Evolutionary conservation across 2,329 filamentous ascomycete genomes (phyloP), one percentile per base, ranked within the genome.

Genomic region (Apiospora arundinis): DNA sequence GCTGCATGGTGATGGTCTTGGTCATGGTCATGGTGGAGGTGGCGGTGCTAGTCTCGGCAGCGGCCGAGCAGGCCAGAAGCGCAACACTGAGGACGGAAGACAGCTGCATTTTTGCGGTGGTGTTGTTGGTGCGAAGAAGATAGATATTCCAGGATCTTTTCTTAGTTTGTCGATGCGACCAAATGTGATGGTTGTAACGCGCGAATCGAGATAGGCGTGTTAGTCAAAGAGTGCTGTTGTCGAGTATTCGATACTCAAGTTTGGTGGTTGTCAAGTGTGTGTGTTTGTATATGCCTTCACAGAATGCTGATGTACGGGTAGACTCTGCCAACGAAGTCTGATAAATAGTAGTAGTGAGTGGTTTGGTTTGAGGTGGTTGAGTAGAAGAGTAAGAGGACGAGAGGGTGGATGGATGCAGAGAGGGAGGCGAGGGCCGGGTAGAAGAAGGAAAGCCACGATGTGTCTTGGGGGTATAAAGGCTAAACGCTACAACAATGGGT

Each of bases 31-130:
- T 82, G 52, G 88, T 90, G 37, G 83, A 83, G 28, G 85, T 87
- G 23, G 85, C 83, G 60, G 84, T 83, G 32, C 77, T 76, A 70
- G 78, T 76, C 45, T 78, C 80, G 48, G 87, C 87, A 69, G 87
- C 76, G 72, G 87, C 88, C 77, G 89, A 78, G 69, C 88, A 82
- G 76, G 89, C 88, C 78, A 91, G 83, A 74, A 86, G 78, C 73
- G 83, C 79, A 73, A 85, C 84, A 72, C 87, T 79, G 77, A 86
- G 71, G 72, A 90, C 76, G 21, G 52, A 60, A 66, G 81, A 80
- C 76, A 86, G 75, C 73, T 83, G 83, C 84, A 86, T 86, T 68
- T 76, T 76, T n/a, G 25, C 74, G 73, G 72, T 23, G 68, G 21
- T 25, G n/a, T n/a, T 42, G 52, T 21, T 21, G 21, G 65, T 56